These are phyloP conservation scores for Cytidiella melzeri DNA, from an alignment of 768 basidiomycete species.

Conservation along the genomic window DNA sequence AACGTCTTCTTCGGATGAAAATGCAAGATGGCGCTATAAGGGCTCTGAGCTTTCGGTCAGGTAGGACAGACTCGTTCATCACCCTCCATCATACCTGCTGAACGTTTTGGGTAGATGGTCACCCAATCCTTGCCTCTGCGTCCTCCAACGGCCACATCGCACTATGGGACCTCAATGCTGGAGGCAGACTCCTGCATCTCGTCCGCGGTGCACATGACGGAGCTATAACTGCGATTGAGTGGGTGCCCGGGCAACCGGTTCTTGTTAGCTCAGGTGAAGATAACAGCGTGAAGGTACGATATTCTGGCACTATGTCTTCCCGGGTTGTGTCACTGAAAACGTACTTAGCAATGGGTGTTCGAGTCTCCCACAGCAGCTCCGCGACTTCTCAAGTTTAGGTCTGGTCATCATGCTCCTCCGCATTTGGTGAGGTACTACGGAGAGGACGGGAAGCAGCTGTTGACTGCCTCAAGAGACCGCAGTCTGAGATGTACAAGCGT, in stretches of 20 bases:
- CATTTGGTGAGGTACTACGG: slow-evolving; percentile 93
- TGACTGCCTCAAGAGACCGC: slow-evolving; percentile 86
- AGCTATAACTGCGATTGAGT: slow-evolving; percentile 75
- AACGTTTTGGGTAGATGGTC: slow-evolving; percentile 57
- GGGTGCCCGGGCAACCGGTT: slow-evolving; percentile 90
- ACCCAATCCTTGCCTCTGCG: slow-evolving; percentile 82
- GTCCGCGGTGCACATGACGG: slow-evolving; percentile 87
- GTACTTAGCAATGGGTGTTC: slow-evolving; percentile 89
- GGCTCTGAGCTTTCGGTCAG: slow-evolving; percentile 80
- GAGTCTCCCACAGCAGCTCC: slow-evolving; percentile 87
- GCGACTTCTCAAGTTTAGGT: slow-evolving; percentile 83
- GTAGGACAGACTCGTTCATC: slow-evolving; percentile 36
- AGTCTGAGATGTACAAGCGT: slow-evolving; percentile 87
- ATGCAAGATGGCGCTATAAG: slow-evolving; percentile 84
- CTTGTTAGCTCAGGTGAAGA: slow-evolving; percentile 88
- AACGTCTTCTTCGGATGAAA: slow-evolving; percentile 80
- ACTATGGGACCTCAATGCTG: slow-evolving; percentile 85
- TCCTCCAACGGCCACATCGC: slow-evolving; percentile 87
- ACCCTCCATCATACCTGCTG: background rate
- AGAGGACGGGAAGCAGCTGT: slow-evolving; percentile 90
- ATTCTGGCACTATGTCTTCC: slow-evolving; percentile 8
- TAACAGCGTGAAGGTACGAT: slow-evolving; percentile 83
- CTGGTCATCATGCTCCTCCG: slow-evolving; percentile 88
- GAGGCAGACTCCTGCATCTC: slow-evolving; percentile 79
- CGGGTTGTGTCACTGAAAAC: background rate